phyloP scores from a whole-genome alignment of 208 protist species.

The Leishmania gerbilli region DNA sequence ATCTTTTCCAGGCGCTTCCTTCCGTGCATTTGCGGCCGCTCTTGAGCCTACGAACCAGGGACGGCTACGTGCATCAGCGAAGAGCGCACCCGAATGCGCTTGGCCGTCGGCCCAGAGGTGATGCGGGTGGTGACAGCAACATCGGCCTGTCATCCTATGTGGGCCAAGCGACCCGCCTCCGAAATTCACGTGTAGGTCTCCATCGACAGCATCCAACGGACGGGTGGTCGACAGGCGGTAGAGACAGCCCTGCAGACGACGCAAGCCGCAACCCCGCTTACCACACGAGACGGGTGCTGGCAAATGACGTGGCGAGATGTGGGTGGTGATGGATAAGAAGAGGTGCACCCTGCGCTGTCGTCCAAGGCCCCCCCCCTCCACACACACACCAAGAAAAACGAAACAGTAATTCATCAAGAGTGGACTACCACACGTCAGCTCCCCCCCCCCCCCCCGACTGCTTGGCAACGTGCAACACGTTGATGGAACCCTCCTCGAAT shows the following conservation, averaged over 20 bases:
- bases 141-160: not conserved
- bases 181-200: not conserved
- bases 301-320: not conserved
- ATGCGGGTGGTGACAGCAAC: not conserved
- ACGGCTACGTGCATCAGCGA: constrained; percentile 1
- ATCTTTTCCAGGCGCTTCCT: constrained; percentile 24
- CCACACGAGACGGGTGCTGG: not conserved
- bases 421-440: not conserved
- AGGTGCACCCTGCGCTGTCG: not conserved
- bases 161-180: not conserved
- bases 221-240: not conserved
- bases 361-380: not conserved
- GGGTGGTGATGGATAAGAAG: not conserved
- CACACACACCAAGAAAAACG: not conserved
- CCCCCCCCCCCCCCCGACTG: too few relatives aligned
- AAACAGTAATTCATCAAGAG: not conserved
- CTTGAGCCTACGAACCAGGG: constrained; percentile 3
- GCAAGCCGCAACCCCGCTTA: not conserved
- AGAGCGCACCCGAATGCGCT: not conserved
- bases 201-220: constrained; percentile 6
- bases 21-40: not conserved
- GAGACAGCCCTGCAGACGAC: not conserved
- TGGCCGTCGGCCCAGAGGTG: not conserved
- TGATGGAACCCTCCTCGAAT: not conserved
- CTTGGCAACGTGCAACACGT: not conserved